These are phyloP conservation scores for Yarrowia hollandica DNA, from an alignment of 805 yeast genomes.

Conservation along the genomic window DNA sequence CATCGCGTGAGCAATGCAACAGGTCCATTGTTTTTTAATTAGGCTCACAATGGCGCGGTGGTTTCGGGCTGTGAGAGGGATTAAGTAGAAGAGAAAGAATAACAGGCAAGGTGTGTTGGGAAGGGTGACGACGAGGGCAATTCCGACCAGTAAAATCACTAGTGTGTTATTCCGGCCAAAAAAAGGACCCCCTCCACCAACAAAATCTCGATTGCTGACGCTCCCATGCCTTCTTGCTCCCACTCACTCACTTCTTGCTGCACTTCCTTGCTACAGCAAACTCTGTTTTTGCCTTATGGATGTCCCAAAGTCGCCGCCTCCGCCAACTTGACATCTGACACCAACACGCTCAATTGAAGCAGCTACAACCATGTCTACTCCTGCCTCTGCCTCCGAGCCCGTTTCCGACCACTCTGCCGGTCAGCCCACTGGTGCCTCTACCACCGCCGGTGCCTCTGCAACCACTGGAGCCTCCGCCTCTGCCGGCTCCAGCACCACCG, in stretches of 20 bases:
- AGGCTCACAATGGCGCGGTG: background rate
- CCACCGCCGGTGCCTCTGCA: background rate
- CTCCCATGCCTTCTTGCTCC: background rate
- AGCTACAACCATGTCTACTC: constrained; percentile 1
- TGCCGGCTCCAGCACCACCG: constrained; percentile 31
- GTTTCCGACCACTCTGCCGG: background rate
- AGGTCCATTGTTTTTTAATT: background rate
- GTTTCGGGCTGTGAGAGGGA: too few relatives aligned
- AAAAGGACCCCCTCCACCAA: background rate
- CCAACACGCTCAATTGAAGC: background rate
- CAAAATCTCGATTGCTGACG: background rate
- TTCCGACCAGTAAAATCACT: too few relatives aligned
- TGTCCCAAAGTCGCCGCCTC: constrained; percentile 12
- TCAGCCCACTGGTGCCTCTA: too few relatives aligned
- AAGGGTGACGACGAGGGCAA: too few relatives aligned
- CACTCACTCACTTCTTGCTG: too few relatives aligned
- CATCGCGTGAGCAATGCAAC: background rate
- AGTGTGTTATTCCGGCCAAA: background rate
- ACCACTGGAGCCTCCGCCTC: background rate
- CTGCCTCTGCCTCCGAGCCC: background rate
- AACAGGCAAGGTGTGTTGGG: too few relatives aligned
- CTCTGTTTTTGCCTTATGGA: constrained; percentile 21
- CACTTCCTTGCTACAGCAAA: constrained; percentile 32
- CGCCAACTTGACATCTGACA: background rate
- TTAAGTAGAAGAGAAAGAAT: background rate